These are phyloP conservation scores for Solanum gandarillasii DNA, from an alignment of 257 asterid species.

Conservation along the genomic window DNA sequence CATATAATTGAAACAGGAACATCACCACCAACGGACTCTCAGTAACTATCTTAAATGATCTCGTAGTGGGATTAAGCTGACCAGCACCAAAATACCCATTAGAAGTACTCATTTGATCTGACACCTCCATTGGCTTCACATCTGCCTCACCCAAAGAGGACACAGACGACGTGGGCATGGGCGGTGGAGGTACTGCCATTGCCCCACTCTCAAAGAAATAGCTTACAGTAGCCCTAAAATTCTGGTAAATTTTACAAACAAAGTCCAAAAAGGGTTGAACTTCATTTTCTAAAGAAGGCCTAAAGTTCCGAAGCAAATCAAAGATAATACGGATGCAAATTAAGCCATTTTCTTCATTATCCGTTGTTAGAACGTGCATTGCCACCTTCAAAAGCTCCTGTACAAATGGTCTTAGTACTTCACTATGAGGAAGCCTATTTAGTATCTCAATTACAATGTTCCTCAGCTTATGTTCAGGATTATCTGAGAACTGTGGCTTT, in stretches of 20 bases:
- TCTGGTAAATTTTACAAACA: conserved; percentile 94
- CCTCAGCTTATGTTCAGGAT: conserved; percentile 87
- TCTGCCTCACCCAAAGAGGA: conserved; percentile 74
- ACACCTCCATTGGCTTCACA: conserved; percentile 64
- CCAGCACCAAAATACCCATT: conserved; percentile 54
- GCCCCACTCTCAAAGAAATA: conserved; percentile 97
- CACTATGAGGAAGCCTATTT: conserved; percentile 95
- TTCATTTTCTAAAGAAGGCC: conserved; percentile 83
- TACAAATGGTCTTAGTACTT: conserved; percentile 91
- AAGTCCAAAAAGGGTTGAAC: conserved; percentile 99
- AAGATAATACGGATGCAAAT: conserved; percentile 92
- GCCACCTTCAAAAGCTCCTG: conserved; percentile 95
- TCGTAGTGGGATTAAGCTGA: conserved; percentile 91
- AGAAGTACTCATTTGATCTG: conserved; percentile 66
- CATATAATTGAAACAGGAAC: conserved; percentile 92
- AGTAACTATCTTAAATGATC: conserved; percentile 93
- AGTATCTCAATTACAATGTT: conserved; percentile 84
- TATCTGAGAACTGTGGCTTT: conserved; percentile 82
- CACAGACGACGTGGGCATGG: conserved; percentile 41
- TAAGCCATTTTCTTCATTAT: conserved; percentile 92
- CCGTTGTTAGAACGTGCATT: conserved; percentile 85
- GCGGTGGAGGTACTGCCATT: conserved; percentile 67
- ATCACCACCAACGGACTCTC: conserved; percentile 99
- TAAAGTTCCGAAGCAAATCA: conserved; percentile 91
- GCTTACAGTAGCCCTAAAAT: conserved; percentile 79